phyloP scores from a whole-genome alignment of 345 rosid genomes.

The Eucalyptus sp. region DNA sequence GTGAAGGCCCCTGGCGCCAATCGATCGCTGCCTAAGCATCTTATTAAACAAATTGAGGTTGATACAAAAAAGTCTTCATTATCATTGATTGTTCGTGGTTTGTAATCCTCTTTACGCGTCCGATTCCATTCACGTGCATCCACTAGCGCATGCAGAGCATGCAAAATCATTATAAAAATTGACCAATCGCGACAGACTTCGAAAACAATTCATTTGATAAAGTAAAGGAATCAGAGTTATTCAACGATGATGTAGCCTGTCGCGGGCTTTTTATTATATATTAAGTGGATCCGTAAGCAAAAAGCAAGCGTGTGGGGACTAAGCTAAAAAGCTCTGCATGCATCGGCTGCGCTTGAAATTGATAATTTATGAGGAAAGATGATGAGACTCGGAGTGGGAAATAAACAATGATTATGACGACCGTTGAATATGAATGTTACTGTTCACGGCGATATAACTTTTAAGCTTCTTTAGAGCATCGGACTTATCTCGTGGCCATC shows the following conservation, averaged over 20 bases:
- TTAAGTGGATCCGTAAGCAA: neutral
- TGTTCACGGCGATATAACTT: neutral
- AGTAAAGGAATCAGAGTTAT: neutral
- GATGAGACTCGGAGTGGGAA: neutral
- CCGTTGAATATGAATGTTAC: neutral
- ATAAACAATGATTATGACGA: neutral
- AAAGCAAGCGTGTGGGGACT: neutral
- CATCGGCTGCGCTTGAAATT: neutral
- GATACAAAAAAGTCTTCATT: neutral
- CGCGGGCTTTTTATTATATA: neutral
- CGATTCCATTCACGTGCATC: neutral
- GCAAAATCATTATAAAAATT: neutral
- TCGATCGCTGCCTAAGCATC: neutral
- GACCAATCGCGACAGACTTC: neutral
- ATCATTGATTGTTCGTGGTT: neutral
- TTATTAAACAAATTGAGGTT: neutral
- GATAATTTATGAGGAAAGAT: neutral
- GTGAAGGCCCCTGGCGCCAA: neutral
- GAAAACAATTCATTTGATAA: neutral
- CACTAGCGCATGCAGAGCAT: neutral
- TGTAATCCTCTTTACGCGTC: neutral
- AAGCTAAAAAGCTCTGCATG: neutral
- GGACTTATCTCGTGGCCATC: neutral
- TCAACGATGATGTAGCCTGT: neutral
- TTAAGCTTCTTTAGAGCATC: neutral